Percentiles rank a stretch among this genome's conserved stretches.
These are phyloP conservation scores for Clarireedia sp. DNA, from an alignment of 2,329 filamentous ascomycete species.

Conservation along the genomic window DNA sequence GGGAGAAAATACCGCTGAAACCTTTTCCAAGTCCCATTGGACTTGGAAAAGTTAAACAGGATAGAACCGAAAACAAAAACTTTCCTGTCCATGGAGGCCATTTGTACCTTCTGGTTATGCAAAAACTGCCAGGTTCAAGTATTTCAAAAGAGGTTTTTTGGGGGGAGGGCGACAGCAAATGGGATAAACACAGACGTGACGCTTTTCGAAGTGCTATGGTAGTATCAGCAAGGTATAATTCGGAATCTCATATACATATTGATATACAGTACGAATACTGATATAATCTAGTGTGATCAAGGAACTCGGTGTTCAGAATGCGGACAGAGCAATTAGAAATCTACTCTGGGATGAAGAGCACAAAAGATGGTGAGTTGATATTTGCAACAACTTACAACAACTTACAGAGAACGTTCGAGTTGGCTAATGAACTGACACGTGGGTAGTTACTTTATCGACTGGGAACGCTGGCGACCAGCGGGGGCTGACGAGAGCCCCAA, in stretches of 20 bases:
- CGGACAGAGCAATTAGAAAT: neutral
- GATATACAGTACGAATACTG: no score
- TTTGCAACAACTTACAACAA: no score
- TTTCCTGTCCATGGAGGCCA: neutral
- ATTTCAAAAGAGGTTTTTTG: neutral
- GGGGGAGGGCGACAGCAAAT: neutral
- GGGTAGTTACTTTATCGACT: no score
- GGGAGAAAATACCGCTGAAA: no score
- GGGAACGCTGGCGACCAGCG: no score
- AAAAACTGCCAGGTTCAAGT: neutral
- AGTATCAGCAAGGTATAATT: neutral
- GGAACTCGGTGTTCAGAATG: neutral
- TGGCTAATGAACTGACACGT: no score
- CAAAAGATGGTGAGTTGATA: neutral
- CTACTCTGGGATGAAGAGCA: neutral
- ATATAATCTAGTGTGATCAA: neutral
- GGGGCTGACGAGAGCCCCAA: no score
- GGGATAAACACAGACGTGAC: neutral
- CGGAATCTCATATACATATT: no score
- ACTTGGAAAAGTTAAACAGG: no score
- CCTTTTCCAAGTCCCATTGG: no score
- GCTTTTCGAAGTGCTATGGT: neutral
- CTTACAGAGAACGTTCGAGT: no score
- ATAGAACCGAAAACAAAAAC: no score
- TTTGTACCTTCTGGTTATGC: neutral